Evolutionary conservation across 768 basidiomycete genomes (phyloP), one percentile per base, ranked within the genome.

Genomic region (Cystofilobasidium capitatum): DNA sequence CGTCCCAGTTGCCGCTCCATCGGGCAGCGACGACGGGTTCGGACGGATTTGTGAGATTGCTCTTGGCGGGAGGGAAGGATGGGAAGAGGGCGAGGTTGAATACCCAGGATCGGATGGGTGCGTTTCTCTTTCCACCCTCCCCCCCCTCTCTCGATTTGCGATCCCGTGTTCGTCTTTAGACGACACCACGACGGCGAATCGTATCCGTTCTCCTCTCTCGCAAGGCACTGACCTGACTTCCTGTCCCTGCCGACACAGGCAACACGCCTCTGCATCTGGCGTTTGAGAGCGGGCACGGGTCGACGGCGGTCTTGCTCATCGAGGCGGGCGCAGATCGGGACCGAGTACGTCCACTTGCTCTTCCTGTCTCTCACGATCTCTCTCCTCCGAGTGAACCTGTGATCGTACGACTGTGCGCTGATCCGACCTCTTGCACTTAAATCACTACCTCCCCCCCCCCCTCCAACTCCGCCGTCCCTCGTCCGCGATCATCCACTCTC

Each of bases 221-320:
- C 33, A 35, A 20, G 57, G 37, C 29, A 26, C n/a, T 31, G 51
- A 65, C 33, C 83, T 62, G 37, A n/a, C 40, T 39, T 37, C 40
- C 36, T 54, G 29, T 33, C 13, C 45, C 39, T 60, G 62, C 22
- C 59, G 42, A n/a, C 6, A 62, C 73, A 89, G 93, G 94, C 60
- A 96, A 97, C 74, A 97, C 96, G 1, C 91, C 96, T 2, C 79
- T 99, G 42, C 96, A 99, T 81, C 84, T 99, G 37, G 93, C 94
- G 22, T 88, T 99, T 87, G 94, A 99, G 73, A 91, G 89, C 63
- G 94, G 87, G 22, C 89, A 97, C 74, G 94, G 89, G 17, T 86
- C 91, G 75, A 88, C 86, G 20, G 94, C 94, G 13, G 88, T 91
- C 2, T 76, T 88, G 59, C 82, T 99, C 60, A 94, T 99, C 69